phyloP scores from a whole-genome alignment of 2,329 filamentous ascomycete genomes.

The Didymella lethalis region DNA sequence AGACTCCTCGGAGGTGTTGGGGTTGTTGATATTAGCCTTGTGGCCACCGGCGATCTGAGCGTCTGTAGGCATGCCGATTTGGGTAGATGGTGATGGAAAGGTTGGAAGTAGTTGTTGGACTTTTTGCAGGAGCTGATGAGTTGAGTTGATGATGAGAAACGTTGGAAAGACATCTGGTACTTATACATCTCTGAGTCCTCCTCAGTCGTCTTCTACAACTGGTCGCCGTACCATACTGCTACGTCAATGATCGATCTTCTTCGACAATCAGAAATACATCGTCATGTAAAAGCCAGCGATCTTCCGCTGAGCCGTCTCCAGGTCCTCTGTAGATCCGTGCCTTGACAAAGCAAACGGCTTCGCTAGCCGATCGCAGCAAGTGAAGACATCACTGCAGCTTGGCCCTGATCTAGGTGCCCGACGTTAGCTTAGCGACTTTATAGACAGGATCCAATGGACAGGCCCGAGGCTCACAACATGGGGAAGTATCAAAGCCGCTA shows the following conservation, averaged over 20 bases:
- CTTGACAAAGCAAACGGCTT: neutral
- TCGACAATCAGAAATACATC: slow-evolving; percentile 1
- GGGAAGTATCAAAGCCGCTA: neutral
- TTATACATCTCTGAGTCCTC: neutral
- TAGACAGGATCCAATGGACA: neutral
- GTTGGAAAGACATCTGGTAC: neutral
- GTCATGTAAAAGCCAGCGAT: slow-evolving; percentile 1
- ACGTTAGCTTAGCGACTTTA: neutral
- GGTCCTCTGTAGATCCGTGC: neutral
- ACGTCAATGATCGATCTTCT: slow-evolving; percentile 8
- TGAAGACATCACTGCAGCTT: slow-evolving; percentile 11
- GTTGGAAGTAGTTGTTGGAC: neutral
- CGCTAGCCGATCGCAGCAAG: slow-evolving; percentile 7
- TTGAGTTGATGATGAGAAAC: slow-evolving; percentile 3
- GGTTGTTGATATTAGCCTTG: slow-evolving; percentile 61
- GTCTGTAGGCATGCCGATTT: slow-evolving; percentile 55
- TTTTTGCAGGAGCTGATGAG: neutral
- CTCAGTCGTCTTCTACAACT: neutral
- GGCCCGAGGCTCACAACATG: neutral
- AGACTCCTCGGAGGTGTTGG: slow-evolving; percentile 63
- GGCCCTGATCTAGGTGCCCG: neutral
- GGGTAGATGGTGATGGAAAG: slow-evolving; percentile 35
- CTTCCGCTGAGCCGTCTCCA: neutral
- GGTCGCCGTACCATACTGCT: neutral
- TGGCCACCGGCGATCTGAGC: slow-evolving; percentile 55